Conservation (phyloP, 257 asterid genomes). For the Scutellaria galericulata region DNA sequence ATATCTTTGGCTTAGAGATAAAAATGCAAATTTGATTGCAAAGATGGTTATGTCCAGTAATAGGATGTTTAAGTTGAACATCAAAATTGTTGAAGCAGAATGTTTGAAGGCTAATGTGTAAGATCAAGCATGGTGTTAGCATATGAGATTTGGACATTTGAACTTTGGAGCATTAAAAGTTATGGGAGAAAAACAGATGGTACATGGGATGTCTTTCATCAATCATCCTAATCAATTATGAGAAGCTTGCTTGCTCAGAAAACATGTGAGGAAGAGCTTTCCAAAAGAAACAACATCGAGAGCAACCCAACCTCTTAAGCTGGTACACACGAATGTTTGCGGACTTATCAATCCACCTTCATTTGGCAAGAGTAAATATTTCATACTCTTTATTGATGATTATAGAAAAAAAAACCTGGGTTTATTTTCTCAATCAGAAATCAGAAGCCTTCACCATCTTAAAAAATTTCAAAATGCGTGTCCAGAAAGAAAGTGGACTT, state of each 20-base stretch:
- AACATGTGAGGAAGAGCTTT: too few relatives aligned
- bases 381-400: not conserved
- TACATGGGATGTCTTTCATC: not conserved
- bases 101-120: constrained; percentile 1
- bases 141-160: not conserved
- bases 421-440: too few relatives aligned
- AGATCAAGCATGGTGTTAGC: not conserved
- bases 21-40: not conserved
- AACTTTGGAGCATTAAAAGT: not conserved
- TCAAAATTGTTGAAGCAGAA: not conserved
- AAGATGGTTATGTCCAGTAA: too few relatives aligned
- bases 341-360: not conserved
- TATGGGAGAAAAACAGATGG: not conserved
- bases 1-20: not conserved
- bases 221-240: too few relatives aligned
- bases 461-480: not conserved
- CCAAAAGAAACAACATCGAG: not conserved
- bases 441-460: not conserved
- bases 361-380: not conserved
- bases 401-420: not conserved
- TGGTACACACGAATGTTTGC: not conserved
- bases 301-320: not conserved
- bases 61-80: not conserved
- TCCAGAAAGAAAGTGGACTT: not conserved
- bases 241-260: too few relatives aligned